phyloP scores from a whole-genome alignment of 345 rosid species.

The Heritiera fomes region DNA sequence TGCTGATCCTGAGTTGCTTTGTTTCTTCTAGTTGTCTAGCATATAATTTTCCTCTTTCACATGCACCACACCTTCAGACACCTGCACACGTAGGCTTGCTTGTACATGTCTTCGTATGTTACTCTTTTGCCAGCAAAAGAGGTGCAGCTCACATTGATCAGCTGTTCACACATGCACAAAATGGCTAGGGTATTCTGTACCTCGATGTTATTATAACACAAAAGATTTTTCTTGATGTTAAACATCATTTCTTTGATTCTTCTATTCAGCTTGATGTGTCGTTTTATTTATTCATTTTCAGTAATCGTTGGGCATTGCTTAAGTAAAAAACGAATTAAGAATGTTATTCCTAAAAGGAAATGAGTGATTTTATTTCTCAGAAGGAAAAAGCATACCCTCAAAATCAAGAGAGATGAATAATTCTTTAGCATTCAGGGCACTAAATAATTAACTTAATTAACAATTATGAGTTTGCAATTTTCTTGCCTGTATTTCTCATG shows the following conservation, averaged over 20 bases:
- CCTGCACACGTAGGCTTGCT: background rate
- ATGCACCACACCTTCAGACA: background rate
- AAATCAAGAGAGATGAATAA: background rate
- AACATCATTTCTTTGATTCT: background rate
- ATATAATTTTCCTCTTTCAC: background rate
- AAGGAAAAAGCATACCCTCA: background rate
- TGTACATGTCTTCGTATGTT: background rate
- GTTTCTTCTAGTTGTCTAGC: background rate
- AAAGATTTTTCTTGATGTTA: background rate
- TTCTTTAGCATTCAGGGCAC: background rate
- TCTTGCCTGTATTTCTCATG: background rate
- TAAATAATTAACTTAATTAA: background rate
- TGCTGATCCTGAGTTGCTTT: background rate
- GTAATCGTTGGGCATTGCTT: background rate
- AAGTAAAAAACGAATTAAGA: background rate
- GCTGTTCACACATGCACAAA: background rate
- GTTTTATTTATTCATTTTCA: conserved; percentile 6
- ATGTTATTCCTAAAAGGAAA: background rate
- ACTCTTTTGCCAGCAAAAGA: background rate
- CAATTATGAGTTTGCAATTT: background rate
- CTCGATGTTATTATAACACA: background rate
- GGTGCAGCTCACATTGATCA: background rate
- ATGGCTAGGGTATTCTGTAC: background rate
- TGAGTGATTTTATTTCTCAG: background rate
- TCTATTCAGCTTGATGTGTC: background rate